phyloP scores from a whole-genome alignment of 441 rosid genomes.

The Euphorbia celastroides region DNA sequence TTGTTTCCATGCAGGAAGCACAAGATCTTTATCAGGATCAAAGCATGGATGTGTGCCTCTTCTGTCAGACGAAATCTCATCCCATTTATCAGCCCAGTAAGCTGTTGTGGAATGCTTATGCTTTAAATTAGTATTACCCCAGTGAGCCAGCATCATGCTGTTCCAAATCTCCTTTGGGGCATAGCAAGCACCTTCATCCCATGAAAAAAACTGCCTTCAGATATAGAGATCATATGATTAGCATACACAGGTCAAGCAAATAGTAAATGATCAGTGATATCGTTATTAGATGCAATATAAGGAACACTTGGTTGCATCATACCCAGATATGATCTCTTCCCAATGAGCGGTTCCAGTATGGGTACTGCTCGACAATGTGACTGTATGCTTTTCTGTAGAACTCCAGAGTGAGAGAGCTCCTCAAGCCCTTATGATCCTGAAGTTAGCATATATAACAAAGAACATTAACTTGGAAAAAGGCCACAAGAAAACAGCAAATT shows the following conservation, averaged over 20 bases:
- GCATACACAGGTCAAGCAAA: constrained; percentile 23
- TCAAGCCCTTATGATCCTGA: constrained; percentile 72
- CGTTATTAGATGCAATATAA: constrained; percentile 6
- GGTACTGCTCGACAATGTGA: constrained; percentile 57
- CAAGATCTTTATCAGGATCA: constrained; percentile 91
- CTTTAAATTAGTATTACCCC: constrained; percentile 97
- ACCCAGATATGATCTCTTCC: constrained; percentile 98
- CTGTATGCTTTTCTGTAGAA: constrained; percentile 69
- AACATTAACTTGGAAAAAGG: background rate
- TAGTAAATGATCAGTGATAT: constrained; percentile 4
- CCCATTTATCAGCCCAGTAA: constrained; percentile 86
- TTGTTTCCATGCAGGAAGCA: constrained; percentile 93
- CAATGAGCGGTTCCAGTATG: constrained; percentile 82
- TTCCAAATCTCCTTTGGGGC: constrained; percentile 99
- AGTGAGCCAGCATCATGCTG: constrained; percentile 96
- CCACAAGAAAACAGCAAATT: background rate
- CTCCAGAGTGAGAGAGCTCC: constrained; percentile 93
- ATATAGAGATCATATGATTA: constrained; percentile 32
- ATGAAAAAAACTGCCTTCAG: constrained; percentile 84
- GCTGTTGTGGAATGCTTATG: constrained; percentile 93
- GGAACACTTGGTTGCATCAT: constrained; percentile 23
- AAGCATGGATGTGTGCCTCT: constrained; percentile 91
- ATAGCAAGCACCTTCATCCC: constrained; percentile 99
- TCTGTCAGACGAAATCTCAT: constrained; percentile 54
- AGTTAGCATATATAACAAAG: constrained; percentile 18